Conservation (phyloP, 75 land plant genomes). For the Pinus tabuliformis region DNA sequence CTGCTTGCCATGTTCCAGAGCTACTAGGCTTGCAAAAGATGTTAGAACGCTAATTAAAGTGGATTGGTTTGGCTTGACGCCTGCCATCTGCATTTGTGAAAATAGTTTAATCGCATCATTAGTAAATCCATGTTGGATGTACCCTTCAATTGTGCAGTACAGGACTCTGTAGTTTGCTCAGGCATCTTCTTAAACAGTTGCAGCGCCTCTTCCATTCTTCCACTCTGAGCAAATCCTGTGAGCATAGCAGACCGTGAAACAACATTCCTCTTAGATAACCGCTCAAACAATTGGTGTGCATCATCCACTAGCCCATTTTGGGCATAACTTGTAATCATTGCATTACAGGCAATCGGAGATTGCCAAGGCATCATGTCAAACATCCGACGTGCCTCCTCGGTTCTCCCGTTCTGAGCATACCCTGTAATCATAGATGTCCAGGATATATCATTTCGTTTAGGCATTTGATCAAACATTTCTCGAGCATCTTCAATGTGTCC, state of each 20-base stretch:
- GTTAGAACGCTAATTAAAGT: conserved; percentile 18
- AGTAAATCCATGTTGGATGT: background rate
- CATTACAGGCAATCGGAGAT: background rate
- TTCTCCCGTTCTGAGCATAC: conserved; percentile 1
- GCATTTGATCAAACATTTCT: background rate
- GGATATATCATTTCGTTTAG: background rate
- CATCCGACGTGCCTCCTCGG: background rate
- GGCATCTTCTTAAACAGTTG: conserved; percentile 5
- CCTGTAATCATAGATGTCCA: background rate
- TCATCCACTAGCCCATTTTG: conserved; percentile 15
- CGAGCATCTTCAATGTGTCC: background rate
- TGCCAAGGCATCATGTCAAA: background rate
- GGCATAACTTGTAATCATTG: conserved; percentile 15
- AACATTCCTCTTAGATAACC: conserved; percentile 29
- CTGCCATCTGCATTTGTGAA: conserved; percentile 25
- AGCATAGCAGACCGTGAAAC: conserved; percentile 59
- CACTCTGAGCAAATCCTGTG: conserved; percentile 29
- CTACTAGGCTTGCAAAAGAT: conserved; percentile 11
- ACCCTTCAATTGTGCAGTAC: conserved; percentile 15
- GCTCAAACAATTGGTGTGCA: conserved; percentile 41
- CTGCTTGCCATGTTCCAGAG: conserved; percentile 11
- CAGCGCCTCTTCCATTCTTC: conserved; percentile 13
- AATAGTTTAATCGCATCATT: conserved; percentile 18
- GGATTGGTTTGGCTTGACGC: conserved; percentile 15
- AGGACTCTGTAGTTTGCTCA: conserved; percentile 8